Percentiles rank a stretch among this genome's conserved stretches.
Conservation (phyloP, 345 rosid species). For the Populus tremula region DNA sequence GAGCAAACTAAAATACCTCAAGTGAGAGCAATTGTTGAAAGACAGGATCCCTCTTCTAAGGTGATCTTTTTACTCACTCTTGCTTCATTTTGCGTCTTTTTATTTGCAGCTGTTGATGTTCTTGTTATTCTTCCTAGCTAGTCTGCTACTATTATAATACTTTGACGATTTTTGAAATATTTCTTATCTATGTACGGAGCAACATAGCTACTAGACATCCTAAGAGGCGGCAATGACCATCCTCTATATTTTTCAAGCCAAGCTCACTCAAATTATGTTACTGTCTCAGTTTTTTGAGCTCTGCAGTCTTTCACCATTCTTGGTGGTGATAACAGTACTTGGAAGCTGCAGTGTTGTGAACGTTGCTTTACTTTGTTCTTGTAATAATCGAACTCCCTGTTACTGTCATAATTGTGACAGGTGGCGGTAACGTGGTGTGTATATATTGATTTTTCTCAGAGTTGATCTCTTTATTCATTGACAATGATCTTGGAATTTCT, state of each 20-base stretch:
- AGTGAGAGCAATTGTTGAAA: too few species aligned
- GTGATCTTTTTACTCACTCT: too few species aligned
- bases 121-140: too few species aligned
- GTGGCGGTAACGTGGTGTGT: background rate
- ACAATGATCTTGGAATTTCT: background rate
- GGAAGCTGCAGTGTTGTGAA: background rate
- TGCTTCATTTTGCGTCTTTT: too few species aligned
- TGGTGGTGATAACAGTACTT: background rate
- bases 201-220: too few species aligned
- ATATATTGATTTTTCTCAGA: too few species aligned
- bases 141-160: too few species aligned
- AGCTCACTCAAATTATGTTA: background rate
- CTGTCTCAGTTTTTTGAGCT: background rate
- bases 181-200: too few species aligned
- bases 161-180: too few species aligned
- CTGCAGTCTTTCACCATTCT: background rate
- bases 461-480: background rate
- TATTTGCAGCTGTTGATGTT: too few species aligned
- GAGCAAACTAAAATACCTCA: too few species aligned
- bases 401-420: background rate
- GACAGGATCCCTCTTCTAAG: too few species aligned
- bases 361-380: background rate
- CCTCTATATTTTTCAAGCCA: background rate
- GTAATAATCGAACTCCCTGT: background rate
- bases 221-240: accelerated